Evolutionary conservation across 2,329 filamentous ascomycete species (phyloP).

Genomic region (Fusarium continuum): DNA sequence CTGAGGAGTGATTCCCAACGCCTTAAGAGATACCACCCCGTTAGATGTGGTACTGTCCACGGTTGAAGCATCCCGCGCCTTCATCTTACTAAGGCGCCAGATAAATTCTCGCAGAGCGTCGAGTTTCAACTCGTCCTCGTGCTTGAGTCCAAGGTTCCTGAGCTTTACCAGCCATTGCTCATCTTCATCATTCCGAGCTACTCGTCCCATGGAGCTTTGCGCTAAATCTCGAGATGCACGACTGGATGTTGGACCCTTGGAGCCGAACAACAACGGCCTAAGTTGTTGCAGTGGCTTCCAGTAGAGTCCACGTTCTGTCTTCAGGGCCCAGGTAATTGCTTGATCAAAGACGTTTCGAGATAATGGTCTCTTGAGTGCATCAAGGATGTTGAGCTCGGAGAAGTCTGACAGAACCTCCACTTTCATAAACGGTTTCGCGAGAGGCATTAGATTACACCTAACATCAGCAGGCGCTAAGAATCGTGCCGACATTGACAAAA

Average conservation of each 20-base stretch:
- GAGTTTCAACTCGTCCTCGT: constrained; percentile 90
- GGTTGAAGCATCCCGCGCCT: constrained; percentile 60
- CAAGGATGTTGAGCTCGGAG: constrained; percentile 77
- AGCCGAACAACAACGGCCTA: constrained; percentile 70
- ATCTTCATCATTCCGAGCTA: constrained; percentile 87
- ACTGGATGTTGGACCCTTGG: constrained; percentile 61
- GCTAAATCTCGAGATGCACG: constrained; percentile 64
- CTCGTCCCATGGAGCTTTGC: constrained; percentile 68
- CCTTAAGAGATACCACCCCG: constrained; percentile 74
- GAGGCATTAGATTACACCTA: constrained; percentile 82
- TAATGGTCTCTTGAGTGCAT: constrained; percentile 83
- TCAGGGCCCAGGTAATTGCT: constrained; percentile 84
- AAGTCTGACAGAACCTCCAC: constrained; percentile 72
- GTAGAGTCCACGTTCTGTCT: constrained; percentile 82
- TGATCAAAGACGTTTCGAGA: constrained; percentile 84
- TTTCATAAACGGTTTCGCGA: constrained; percentile 84
- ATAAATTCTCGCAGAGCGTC: constrained; percentile 89
- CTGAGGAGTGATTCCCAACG: constrained; percentile 80
- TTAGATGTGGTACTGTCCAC: constrained; percentile 47
- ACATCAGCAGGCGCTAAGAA: constrained; percentile 83
- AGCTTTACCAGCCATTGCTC: constrained; percentile 91
- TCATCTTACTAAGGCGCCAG: constrained; percentile 82
- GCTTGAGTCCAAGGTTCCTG: constrained; percentile 80
- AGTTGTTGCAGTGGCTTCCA: constrained; percentile 82
- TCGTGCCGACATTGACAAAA: constrained; percentile 78